phyloP scores from a whole-genome alignment of 2,329 filamentous ascomycete species.

The Blumeria hordei region DNA sequence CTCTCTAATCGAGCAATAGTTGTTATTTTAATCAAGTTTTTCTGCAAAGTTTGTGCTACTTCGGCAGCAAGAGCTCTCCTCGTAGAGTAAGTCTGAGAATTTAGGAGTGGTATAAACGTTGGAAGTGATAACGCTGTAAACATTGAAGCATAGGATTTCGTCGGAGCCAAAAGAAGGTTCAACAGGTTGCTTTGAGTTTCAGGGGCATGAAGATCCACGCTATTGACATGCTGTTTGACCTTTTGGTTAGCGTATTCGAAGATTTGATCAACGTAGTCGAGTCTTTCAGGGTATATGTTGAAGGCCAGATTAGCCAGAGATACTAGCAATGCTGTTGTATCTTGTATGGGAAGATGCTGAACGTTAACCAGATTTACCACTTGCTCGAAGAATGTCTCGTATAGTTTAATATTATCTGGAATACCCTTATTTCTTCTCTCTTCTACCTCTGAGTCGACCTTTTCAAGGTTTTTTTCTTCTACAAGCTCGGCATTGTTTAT shows the following conservation, averaged over 20 bases:
- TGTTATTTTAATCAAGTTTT: conserved; percentile 56
- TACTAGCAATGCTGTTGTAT: conserved; percentile 82
- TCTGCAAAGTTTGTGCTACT: conserved; percentile 59
- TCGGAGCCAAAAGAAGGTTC: conserved; percentile 68
- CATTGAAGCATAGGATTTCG: conserved; percentile 74
- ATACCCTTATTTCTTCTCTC: conserved; percentile 23
- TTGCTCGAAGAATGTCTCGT: conserved; percentile 93
- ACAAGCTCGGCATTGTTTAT: conserved; percentile 10
- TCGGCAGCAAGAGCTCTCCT: conserved; percentile 76
- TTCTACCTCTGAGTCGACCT: conserved; percentile 16
- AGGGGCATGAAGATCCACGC: conserved; percentile 77
- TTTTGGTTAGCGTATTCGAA: conserved; percentile 72
- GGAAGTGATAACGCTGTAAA: conserved; percentile 92
- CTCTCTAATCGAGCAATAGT: conserved; percentile 64
- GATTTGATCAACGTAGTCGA: conserved; percentile 92
- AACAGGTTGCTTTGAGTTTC: conserved; percentile 74
- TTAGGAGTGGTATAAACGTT: conserved; percentile 71
- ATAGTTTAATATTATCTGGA: conserved; percentile 61
- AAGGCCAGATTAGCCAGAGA: conserved; percentile 81
- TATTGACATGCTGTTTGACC: conserved; percentile 72
- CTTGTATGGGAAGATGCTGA: conserved; percentile 76
- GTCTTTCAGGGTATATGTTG: conserved; percentile 77
- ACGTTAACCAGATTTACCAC: conserved; percentile 83
- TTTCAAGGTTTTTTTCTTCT: conserved; percentile 12
- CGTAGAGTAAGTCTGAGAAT: conserved; percentile 82